These are phyloP conservation scores for Mycosphaerelloides madeirae DNA, from an alignment of 2,329 filamentous ascomycete species.

Conservation along the genomic window DNA sequence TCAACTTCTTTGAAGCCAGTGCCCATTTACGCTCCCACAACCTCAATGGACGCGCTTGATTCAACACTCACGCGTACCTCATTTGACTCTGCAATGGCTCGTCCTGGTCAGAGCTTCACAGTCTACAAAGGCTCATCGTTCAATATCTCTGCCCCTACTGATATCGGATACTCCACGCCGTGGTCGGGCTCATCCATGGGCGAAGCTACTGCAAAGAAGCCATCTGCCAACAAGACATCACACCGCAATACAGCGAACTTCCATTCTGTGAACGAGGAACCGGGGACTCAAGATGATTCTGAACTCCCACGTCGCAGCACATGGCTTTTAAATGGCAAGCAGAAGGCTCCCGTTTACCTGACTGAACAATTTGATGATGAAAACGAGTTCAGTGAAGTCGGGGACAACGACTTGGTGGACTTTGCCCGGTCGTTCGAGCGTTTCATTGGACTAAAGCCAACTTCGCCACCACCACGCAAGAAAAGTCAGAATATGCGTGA, in stretches of 20 bases:
- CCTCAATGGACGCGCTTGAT: conserved; percentile 20
- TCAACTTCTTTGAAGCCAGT: conserved; percentile 6
- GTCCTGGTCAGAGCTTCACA: conserved; percentile 10
- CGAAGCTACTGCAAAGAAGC: not conserved
- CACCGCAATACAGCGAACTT: too few relatives aligned
- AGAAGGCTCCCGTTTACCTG: too few relatives aligned
- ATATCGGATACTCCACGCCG: conserved; percentile 3
- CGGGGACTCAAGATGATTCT: too few relatives aligned
- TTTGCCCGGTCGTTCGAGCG: conserved; percentile 12
- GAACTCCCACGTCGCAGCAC: too few relatives aligned
- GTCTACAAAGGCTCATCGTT: conserved; percentile 10
- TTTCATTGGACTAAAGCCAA: conserved; percentile 6
- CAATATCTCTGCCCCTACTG: conserved; percentile 1
- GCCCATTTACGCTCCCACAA: conserved; percentile 13
- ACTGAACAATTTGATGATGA: not conserved
- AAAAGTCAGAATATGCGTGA: conserved; percentile 28
- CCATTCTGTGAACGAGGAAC: too few relatives aligned
- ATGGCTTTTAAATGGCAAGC: too few relatives aligned
- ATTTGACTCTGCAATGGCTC: conserved; percentile 12
- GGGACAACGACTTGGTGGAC: conserved; percentile 15
- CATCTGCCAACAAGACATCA: not conserved
- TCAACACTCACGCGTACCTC: conserved; percentile 19
- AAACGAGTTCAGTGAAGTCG: conserved; percentile 14
- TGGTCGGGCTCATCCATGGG: conserved; percentile 1
- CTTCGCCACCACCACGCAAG: conserved; percentile 21